Evolutionary conservation across 768 basidiomycete species (phyloP).

Genomic region (Russula dissimulans): DNA sequence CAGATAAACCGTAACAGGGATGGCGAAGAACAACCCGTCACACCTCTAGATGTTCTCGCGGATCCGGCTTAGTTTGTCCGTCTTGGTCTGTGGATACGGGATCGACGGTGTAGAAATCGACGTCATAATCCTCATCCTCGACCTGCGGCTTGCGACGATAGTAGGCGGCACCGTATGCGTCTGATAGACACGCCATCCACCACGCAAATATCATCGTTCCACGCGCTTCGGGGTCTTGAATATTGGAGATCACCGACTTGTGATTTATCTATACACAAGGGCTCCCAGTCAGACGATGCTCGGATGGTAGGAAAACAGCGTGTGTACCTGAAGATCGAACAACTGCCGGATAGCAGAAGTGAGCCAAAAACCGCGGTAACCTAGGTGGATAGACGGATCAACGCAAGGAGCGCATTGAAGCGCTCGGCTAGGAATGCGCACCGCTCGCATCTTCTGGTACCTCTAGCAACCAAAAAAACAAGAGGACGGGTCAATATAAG

Average conservation of each 20-base stretch:
- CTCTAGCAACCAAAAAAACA: slow-evolving; percentile 35
- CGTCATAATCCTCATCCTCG: slow-evolving; percentile 84
- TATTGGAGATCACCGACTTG: slow-evolving; percentile 65
- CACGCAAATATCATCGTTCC: slow-evolving; percentile 87
- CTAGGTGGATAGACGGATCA: slow-evolving; percentile 32
- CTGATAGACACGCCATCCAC: slow-evolving; percentile 86
- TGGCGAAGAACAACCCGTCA: slow-evolving; percentile 16
- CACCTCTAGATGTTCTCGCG: slow-evolving; percentile 75
- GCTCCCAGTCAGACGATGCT: background rate
- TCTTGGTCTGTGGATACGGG: slow-evolving; percentile 41
- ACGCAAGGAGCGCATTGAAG: background rate
- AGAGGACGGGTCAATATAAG: slow-evolving; percentile 2
- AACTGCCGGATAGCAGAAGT: slow-evolving; percentile 69
- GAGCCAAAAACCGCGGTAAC: slow-evolving; percentile 82
- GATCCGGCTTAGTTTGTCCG: slow-evolving; percentile 28
- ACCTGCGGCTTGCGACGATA: slow-evolving; percentile 71
- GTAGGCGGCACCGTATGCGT: slow-evolving; percentile 76
- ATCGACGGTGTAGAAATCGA: slow-evolving; percentile 77
- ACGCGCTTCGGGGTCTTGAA: slow-evolving; percentile 63
- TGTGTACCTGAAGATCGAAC: slow-evolving; percentile 59
- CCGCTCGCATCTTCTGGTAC: slow-evolving; percentile 64
- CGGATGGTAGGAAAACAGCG: background rate
- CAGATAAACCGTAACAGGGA: background rate
- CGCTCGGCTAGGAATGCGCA: background rate
- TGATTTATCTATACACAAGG: slow-evolving; percentile 63